Evolutionary conservation across 1,284 basidiomycete species (phyloP).

Genomic region (Kwoniella shivajii): DNA sequence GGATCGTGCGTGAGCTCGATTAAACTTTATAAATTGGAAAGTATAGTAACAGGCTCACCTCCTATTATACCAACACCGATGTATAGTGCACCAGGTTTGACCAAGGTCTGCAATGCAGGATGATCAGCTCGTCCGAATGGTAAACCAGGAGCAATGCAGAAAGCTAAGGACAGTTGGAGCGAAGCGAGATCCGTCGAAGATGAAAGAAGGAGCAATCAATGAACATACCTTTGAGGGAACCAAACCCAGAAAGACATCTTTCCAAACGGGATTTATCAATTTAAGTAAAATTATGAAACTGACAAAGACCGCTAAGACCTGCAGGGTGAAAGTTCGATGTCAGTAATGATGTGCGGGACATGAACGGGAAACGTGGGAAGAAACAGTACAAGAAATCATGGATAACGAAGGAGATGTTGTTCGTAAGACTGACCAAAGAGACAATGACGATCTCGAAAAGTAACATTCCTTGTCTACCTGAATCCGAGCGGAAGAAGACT

Average conservation of each 20-base stretch:
- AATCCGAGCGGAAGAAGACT: constrained; percentile 48
- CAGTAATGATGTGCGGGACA: too few species aligned
- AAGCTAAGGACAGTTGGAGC: not conserved
- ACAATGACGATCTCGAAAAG: constrained; percentile 75
- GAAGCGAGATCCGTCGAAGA: too few species aligned
- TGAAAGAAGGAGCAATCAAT: not conserved
- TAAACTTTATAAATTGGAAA: not conserved
- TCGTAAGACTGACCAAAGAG: constrained; percentile 59
- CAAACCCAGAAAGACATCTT: constrained; percentile 77
- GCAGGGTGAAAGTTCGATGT: not conserved
- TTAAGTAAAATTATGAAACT: constrained; percentile 81
- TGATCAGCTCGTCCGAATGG: too few species aligned
- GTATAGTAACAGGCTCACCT: constrained; percentile 22
- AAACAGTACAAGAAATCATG: not conserved
- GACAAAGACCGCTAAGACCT: constrained; percentile 78
- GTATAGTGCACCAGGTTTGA: constrained; percentile 65
- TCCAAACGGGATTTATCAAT: constrained; percentile 75
- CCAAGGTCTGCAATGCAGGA: constrained; percentile 47
- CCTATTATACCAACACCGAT: constrained; percentile 65
- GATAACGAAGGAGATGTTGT: not conserved
- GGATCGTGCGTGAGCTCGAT: not conserved
- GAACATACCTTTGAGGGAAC: constrained; percentile 67
- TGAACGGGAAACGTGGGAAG: too few species aligned
- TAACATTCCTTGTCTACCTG: constrained; percentile 53
- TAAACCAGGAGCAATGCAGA: too few species aligned